Conservation (phyloP, 2,329 filamentous ascomycete species). For the Fusarium pilosicola region DNA sequence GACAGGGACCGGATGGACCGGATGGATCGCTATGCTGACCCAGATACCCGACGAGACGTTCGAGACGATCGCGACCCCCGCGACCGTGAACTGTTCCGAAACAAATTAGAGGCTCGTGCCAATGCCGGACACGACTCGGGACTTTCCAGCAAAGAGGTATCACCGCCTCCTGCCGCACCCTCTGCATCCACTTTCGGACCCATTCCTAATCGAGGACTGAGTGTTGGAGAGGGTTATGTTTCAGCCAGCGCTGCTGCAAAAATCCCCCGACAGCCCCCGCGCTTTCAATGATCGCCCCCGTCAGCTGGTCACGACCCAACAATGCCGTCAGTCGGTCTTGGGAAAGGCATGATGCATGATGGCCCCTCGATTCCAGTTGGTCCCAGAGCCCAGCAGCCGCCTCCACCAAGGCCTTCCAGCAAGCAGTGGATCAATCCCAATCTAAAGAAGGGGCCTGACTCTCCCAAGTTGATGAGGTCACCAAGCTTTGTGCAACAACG, state of each 20-base stretch:
- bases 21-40: conserved; percentile 55
- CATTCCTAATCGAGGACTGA: conserved; percentile 58
- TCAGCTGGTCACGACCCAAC: conserved; percentile 54
- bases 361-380: conserved; percentile 63
- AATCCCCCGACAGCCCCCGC: conserved; percentile 61
- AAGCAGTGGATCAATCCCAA: conserved; percentile 70
- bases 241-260: conserved; percentile 53
- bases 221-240: conserved; percentile 46
- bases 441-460: conserved; percentile 62
- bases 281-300: conserved; percentile 62
- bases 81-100: conserved; percentile 59
- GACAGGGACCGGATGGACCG: conserved; percentile 61
- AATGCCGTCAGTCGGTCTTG: conserved; percentile 53
- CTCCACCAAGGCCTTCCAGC: conserved; percentile 59
- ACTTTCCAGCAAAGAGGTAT: conserved; percentile 60
- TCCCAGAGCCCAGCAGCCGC: conserved; percentile 62
- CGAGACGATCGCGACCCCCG: conserved; percentile 60
- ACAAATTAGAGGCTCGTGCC: conserved; percentile 61
- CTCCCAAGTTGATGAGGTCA: conserved; percentile 61
- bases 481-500: conserved; percentile 60
- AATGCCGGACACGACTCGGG: conserved; percentile 60
- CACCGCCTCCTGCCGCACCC: conserved; percentile 66
- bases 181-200: conserved; percentile 68
- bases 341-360: conserved; percentile 54
- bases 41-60: conserved; percentile 54